Evolutionary conservation across 768 basidiomycete species (phyloP).

Genomic region (Lactarius trivialis): DNA sequence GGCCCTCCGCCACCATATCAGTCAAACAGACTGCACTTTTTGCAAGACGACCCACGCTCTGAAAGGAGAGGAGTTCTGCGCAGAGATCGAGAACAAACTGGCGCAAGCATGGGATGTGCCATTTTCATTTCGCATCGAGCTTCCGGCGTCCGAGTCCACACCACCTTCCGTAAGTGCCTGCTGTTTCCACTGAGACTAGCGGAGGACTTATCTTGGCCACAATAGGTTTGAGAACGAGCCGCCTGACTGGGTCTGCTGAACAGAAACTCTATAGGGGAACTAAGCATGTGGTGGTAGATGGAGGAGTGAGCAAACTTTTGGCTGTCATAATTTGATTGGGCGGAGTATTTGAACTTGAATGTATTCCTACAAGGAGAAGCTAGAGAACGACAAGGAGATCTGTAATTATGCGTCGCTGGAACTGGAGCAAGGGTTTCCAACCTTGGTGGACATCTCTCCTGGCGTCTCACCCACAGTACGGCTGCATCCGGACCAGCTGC

Average conservation of each 20-base stretch:
- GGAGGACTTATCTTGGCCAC: too few species aligned
- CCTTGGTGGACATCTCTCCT: neutral
- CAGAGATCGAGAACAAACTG: neutral
- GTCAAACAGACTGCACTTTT: neutral
- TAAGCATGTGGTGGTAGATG: neutral
- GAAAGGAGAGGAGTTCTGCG: neutral
- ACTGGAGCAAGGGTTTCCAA: neutral
- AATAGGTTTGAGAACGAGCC: neutral
- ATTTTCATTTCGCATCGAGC: neutral
- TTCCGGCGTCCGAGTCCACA: too few species aligned
- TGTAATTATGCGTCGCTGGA: neutral
- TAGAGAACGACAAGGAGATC: neutral
- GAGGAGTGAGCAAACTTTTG: neutral
- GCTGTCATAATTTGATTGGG: neutral
- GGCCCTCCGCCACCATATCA: neutral
- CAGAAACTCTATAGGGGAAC: neutral
- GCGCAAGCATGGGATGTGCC: neutral
- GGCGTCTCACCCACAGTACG: too few species aligned
- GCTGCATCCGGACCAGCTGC: too few species aligned
- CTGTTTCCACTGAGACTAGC: too few species aligned
- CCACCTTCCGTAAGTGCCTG: too few species aligned
- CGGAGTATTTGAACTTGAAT: neutral
- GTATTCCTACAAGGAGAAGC: neutral
- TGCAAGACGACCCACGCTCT: neutral
- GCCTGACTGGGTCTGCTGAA: too few species aligned